Conservation (phyloP, 2,329 filamentous ascomycete species). For the Plenodomus biglobosus region DNA sequence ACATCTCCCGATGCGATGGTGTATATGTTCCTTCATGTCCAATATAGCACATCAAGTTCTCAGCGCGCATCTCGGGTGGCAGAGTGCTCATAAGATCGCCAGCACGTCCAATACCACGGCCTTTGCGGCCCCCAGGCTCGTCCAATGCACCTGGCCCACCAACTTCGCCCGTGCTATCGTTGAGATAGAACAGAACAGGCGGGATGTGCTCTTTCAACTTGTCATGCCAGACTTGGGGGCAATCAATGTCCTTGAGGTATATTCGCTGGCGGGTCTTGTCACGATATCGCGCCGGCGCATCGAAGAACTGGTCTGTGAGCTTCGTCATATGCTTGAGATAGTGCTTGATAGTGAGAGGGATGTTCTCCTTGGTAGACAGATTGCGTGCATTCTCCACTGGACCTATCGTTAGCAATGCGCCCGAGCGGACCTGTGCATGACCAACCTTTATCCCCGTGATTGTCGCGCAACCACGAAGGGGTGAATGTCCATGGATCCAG, state of each 20-base stretch:
- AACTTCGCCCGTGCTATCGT: conserved; percentile 68
- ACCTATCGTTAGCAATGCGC: conserved; percentile 17
- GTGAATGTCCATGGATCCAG: conserved; percentile 80
- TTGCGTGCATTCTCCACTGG: conserved; percentile 83
- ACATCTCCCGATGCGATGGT: conserved; percentile 95
- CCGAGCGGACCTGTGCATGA: conserved; percentile 11
- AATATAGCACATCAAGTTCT: conserved; percentile 98
- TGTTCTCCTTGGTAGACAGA: conserved; percentile 68
- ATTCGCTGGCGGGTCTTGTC: conserved; percentile 81
- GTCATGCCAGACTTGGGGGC: conserved; percentile 81
- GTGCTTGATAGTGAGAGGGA: conserved; percentile 84
- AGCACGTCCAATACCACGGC: conserved; percentile 66
- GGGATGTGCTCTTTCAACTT: conserved; percentile 78
- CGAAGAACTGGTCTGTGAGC: conserved; percentile 76
- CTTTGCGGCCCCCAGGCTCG: conserved; percentile 52
- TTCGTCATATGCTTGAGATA: conserved; percentile 86
- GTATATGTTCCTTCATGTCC: conserved; percentile 98
- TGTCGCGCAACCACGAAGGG: conserved; percentile 74
- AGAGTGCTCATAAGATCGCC: conserved; percentile 96
- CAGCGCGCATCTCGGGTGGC: conserved; percentile 81
- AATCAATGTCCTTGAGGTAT: conserved; percentile 97
- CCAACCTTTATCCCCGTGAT: conserved; percentile 77
- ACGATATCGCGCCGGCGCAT: conserved; percentile 70
- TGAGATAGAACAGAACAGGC: conserved; percentile 83
- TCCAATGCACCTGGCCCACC: conserved; percentile 59